phyloP scores from a whole-genome alignment of 257 asterid species.

The Penstemon davidsonii region DNA sequence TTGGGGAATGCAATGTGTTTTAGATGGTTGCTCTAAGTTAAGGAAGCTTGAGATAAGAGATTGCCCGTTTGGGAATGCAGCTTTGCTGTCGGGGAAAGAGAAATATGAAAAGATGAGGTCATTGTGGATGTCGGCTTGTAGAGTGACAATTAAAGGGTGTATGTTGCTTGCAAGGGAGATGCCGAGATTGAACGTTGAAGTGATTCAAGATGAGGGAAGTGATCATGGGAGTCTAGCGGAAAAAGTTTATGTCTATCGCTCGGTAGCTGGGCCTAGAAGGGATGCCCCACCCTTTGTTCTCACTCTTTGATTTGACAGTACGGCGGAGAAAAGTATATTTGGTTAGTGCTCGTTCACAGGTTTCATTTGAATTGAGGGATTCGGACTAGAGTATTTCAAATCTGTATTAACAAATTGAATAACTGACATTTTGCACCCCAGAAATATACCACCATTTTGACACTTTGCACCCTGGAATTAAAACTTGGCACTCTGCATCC shows the following conservation, averaged over 20 bases:
- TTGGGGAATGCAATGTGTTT: constrained; percentile 75
- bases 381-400: no score
- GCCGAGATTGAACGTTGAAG: constrained; percentile 60
- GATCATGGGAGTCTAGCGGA: constrained; percentile 35
- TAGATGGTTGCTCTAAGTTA: constrained; percentile 77
- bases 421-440: no score
- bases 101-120: constrained; percentile 80
- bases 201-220: constrained; percentile 33
- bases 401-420: no score
- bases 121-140: constrained; percentile 77
- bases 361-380: background rate
- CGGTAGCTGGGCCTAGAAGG: constrained; percentile 44
- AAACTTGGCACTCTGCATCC: no score
- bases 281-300: constrained; percentile 42
- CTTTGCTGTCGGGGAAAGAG: constrained; percentile 56
- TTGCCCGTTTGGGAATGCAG: constrained; percentile 72
- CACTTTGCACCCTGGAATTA: no score
- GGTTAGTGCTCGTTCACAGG: constrained; percentile 18
- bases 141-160: constrained; percentile 68
- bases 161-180: constrained; percentile 54
- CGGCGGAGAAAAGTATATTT: background rate
- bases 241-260: constrained; percentile 42
- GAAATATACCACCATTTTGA: no score
- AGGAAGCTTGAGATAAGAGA: constrained; percentile 89
- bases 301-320: constrained; percentile 32